Evolutionary conservation across 257 asterid species (phyloP).

Genomic region (Gardenia jasminoides): DNA sequence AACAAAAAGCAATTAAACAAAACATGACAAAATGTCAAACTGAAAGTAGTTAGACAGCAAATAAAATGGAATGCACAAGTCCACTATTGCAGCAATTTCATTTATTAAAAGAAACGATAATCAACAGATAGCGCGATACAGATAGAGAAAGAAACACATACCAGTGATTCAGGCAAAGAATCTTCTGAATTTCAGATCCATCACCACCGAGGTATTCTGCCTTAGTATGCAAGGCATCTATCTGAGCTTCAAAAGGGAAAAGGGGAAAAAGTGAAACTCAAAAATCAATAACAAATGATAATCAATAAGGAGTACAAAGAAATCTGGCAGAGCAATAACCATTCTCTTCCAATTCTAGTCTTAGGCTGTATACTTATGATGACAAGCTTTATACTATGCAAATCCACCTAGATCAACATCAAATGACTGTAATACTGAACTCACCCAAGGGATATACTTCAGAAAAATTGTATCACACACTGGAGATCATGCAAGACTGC

Average conservation of each 20-base stretch:
- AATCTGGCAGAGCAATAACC: neutral
- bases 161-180: neutral
- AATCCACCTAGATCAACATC: neutral
- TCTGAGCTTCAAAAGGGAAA: neutral
- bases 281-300: neutral
- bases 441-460: neutral
- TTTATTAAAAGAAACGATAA: neutral
- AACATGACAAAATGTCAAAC: neutral
- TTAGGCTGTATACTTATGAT: neutral
- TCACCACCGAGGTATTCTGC: neutral
- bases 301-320: neutral
- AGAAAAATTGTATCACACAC: neutral
- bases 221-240: neutral
- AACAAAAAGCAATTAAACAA: neutral
- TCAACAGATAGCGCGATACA: neutral
- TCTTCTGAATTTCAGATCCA: neutral
- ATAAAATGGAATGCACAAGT: neutral
- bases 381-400: neutral
- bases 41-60: neutral
- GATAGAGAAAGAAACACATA: neutral
- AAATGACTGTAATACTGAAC: neutral
- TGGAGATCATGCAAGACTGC: neutral
- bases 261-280: neutral
- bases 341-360: neutral
- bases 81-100: neutral